Percentiles rank a stretch among this genome's conserved stretches.
These are phyloP conservation scores for Spirogloea muscicola DNA, from an alignment of 139 green algal genomes.

Conservation along the genomic window DNA sequence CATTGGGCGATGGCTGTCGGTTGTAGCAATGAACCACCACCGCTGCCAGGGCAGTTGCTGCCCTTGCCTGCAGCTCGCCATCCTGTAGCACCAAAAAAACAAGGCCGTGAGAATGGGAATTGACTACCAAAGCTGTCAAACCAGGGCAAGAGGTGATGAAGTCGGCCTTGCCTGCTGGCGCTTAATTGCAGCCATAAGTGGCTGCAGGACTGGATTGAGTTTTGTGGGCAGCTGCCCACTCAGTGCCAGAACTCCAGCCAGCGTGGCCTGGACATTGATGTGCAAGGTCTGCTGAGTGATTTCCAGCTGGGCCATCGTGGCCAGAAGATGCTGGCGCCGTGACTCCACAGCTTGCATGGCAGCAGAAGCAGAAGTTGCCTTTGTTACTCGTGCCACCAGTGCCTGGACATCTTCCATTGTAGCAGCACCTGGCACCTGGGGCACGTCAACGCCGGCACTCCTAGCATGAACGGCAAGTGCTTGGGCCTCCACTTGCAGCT, in stretches of 20 bases:
- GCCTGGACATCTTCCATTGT: too few species aligned
- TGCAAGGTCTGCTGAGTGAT: slow-evolving; percentile 41
- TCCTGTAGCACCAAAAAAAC: slow-evolving; percentile 52
- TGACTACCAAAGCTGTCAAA: not conserved
- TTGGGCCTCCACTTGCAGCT: slow-evolving; percentile 60
- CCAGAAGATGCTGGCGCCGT: slow-evolving; percentile 21
- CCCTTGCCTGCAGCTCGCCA: slow-evolving; percentile 54
- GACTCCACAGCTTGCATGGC: slow-evolving; percentile 5
- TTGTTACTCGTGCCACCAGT: too few species aligned
- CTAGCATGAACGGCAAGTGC: not conserved
- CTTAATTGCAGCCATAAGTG: slow-evolving; percentile 78
- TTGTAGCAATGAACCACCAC: slow-evolving; percentile 60
- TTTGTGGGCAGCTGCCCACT: slow-evolving; percentile 65
- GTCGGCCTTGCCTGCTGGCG: slow-evolving; percentile 54
- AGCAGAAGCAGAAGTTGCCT: too few species aligned
- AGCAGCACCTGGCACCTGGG: too few species aligned
- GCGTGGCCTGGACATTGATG: slow-evolving; percentile 44
- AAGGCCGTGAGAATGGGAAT: too few species aligned
- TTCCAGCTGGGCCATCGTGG: slow-evolving; percentile 22
- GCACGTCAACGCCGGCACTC: too few species aligned
- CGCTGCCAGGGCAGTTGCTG: slow-evolving; percentile 65
- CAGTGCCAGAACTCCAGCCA: slow-evolving; percentile 64
- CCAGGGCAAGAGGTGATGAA: not conserved
- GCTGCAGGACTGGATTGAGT: slow-evolving; percentile 88
- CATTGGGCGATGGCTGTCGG: slow-evolving; percentile 72